Percentiles rank a stretch among this genome's conserved stretches.
phyloP scores from a whole-genome alignment of 2,329 filamentous ascomycete genomes.

The Fusarium sp. region DNA sequence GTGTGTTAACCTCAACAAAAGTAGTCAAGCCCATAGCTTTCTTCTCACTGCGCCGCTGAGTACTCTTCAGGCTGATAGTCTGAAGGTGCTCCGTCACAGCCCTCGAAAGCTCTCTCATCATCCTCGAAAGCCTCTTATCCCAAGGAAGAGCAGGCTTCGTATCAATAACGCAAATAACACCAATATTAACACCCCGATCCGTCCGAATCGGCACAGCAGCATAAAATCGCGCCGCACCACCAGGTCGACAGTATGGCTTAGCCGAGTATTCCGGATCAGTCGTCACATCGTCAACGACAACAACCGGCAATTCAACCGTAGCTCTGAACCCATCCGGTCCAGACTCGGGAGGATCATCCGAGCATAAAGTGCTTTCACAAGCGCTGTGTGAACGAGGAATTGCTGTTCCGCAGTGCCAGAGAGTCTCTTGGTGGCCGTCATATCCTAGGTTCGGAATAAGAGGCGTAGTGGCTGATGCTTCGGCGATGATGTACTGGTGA shows the following conservation, averaged over 20 bases:
- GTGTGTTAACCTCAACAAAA: slow-evolving; percentile 50
- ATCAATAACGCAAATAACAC: slow-evolving; percentile 51
- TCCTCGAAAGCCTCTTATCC: slow-evolving; percentile 41
- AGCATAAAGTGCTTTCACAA: slow-evolving; percentile 46
- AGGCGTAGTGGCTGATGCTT: slow-evolving; percentile 57
- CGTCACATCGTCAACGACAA: slow-evolving; percentile 50
- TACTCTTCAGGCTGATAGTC: slow-evolving; percentile 40
- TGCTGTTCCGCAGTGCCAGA: slow-evolving; percentile 48
- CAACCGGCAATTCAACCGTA: slow-evolving; percentile 45
- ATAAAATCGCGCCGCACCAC: slow-evolving; percentile 51
- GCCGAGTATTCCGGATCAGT: slow-evolving; percentile 46
- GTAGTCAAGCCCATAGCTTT: slow-evolving; percentile 52
- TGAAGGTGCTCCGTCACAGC: slow-evolving; percentile 54
- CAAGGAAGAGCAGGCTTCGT: slow-evolving; percentile 26
- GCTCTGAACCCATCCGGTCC: background rate
- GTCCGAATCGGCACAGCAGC: slow-evolving; percentile 56
- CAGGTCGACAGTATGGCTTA: slow-evolving; percentile 39
- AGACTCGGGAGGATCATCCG: slow-evolving; percentile 1
- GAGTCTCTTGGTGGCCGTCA: slow-evolving; percentile 11
- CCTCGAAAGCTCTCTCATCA: slow-evolving; percentile 44
- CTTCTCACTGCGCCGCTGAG: slow-evolving; percentile 48
- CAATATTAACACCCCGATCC: slow-evolving; percentile 55
- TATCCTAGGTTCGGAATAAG: slow-evolving; percentile 43
- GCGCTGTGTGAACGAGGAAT: slow-evolving; percentile 46
- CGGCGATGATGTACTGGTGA: slow-evolving; percentile 63